Percentiles rank a stretch among this genome's conserved stretches.
These are phyloP conservation scores for Alternaria ventricosa DNA, from an alignment of 2,329 filamentous ascomycete genomes.

Conservation along the genomic window DNA sequence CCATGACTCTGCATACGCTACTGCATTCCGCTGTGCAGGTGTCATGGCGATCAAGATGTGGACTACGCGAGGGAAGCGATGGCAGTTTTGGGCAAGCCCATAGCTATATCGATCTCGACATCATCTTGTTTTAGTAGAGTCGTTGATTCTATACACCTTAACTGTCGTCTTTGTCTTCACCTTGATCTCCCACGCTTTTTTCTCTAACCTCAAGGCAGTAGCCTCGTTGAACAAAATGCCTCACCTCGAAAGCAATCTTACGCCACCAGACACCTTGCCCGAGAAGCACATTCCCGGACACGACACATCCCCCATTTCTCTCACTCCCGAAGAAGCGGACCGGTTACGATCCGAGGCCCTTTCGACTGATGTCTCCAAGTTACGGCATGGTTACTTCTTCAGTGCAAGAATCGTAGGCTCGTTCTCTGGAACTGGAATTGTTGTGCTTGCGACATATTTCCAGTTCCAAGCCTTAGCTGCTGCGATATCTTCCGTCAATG, in stretches of 20 bases:
- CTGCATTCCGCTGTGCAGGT: background rate
- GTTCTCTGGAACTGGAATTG: slow-evolving; percentile 18
- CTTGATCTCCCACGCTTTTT: background rate
- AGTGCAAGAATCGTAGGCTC: background rate
- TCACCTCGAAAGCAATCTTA: background rate
- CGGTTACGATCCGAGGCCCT: background rate
- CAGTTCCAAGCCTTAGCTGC: slow-evolving; percentile 22
- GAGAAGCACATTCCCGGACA: background rate
- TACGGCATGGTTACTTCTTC: background rate
- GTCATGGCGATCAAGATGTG: background rate
- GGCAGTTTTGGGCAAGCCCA: background rate
- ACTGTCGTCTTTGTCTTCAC: background rate
- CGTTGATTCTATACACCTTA: background rate
- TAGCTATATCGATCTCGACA: background rate
- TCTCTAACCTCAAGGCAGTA: background rate
- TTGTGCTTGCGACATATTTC: slow-evolving; percentile 24
- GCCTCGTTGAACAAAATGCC: background rate
- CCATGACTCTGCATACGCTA: background rate
- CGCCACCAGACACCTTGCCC: background rate
- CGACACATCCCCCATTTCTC: background rate
- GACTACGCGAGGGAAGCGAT: background rate
- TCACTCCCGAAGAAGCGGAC: background rate
- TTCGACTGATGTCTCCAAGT: background rate
- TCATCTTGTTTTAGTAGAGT: background rate
- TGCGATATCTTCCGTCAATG: slow-evolving; percentile 7